Evolutionary conservation across 768 basidiomycete species (phyloP).

Genomic region (Rhodosporidiobolus odoratus): DNA sequence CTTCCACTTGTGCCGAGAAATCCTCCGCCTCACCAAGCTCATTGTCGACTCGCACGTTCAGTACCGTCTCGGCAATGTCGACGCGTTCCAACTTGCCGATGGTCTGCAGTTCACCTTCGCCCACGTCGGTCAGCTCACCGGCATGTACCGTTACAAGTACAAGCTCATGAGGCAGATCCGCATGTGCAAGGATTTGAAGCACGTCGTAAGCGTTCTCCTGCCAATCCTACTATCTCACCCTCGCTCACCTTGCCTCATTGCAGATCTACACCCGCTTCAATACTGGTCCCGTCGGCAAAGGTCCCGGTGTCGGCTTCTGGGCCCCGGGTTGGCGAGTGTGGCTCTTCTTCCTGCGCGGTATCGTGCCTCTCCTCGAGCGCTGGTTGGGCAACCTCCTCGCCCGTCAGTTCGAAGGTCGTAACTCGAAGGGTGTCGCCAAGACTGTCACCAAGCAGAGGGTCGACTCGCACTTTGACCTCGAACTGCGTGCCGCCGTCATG

Average conservation of each 20-base stretch:
- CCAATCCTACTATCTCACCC: background rate
- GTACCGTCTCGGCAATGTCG: conserved; percentile 94
- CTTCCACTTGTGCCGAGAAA: conserved; percentile 96
- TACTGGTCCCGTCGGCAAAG: conserved; percentile 98
- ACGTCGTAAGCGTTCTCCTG: conserved; percentile 54
- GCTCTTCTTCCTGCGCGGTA: conserved; percentile 99
- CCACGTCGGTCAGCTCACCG: conserved; percentile 94
- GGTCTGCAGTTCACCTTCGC: conserved; percentile 96
- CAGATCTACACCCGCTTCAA: conserved; percentile 96
- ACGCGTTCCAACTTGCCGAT: conserved; percentile 98
- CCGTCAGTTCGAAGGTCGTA: conserved; percentile 96
- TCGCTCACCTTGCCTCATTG: background rate
- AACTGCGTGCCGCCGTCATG: conserved; percentile 97
- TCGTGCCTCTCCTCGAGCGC: conserved; percentile 91
- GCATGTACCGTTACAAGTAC: conserved; percentile 99
- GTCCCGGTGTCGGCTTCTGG: conserved; percentile 99
- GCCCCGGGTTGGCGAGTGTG: conserved; percentile 99
- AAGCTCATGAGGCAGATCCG: conserved; percentile 99
- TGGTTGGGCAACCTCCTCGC: conserved; percentile 98
- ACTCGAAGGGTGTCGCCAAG: conserved; percentile 69
- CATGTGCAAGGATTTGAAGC: conserved; percentile 98
- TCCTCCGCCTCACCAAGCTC: conserved; percentile 92
- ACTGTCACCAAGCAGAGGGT: conserved; percentile 99
- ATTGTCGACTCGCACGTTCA: conserved; percentile 99
- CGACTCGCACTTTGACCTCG: conserved; percentile 96